Conservation (phyloP, 2,329 filamentous ascomycete species). For the Penicillium palitans region DNA sequence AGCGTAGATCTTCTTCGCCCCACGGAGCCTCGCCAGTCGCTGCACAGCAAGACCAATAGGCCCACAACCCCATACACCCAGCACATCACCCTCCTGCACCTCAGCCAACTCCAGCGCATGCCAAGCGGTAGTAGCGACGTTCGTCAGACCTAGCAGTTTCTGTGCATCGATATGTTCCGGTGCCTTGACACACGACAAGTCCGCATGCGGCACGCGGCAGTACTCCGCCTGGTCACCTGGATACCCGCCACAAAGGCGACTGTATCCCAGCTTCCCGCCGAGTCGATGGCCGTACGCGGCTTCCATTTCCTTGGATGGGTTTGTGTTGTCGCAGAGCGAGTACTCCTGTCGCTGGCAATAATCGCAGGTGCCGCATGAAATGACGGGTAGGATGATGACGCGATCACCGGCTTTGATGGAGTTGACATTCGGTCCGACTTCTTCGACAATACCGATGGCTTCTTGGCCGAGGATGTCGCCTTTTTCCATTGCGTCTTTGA, state of each 20-base stretch:
- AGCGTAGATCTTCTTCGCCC: conserved; percentile 35
- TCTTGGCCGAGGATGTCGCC: conserved; percentile 35
- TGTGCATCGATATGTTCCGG: conserved; percentile 28
- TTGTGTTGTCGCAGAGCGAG: conserved; percentile 35
- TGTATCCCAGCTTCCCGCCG: conserved; percentile 37
- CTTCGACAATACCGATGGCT: conserved; percentile 33
- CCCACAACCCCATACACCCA: conserved; percentile 38
- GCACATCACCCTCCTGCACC: conserved; percentile 31
- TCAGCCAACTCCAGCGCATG: conserved; percentile 36
- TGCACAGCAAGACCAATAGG: conserved; percentile 34
- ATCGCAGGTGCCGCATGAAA: conserved; percentile 34
- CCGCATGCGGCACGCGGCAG: conserved; percentile 38
- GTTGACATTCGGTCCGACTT: conserved; percentile 27
- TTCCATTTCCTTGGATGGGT: conserved; percentile 32
- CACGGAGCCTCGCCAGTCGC: conserved; percentile 30
- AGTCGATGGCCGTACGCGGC: conserved; percentile 30
- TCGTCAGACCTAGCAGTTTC: conserved; percentile 33
- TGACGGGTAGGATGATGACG: conserved; percentile 34
- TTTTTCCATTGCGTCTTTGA: conserved; percentile 31
- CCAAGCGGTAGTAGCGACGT: conserved; percentile 38
- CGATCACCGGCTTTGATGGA: conserved; percentile 28
- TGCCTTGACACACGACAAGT: conserved; percentile 32
- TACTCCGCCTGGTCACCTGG: conserved; percentile 41
- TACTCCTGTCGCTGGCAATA: conserved; percentile 34
- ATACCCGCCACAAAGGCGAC: conserved; percentile 36